These are phyloP conservation scores for Erysimum cheiranthoides DNA, from an alignment of 345 rosid species.

Conservation along the genomic window DNA sequence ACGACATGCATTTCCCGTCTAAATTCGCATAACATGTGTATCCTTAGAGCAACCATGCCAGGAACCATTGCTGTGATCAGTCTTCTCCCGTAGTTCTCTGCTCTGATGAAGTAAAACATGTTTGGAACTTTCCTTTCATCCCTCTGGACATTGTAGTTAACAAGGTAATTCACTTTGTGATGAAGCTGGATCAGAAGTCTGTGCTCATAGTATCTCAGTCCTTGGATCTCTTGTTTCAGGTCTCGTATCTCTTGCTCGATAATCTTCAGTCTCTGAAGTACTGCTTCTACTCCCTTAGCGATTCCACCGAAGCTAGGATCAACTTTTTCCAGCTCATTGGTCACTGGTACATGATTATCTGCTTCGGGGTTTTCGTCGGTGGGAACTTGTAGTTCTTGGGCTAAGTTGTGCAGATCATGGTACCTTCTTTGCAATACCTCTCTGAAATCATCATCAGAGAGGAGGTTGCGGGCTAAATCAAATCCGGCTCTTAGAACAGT, in stretches of 20 bases:
- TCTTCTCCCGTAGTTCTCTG: constrained; percentile 88
- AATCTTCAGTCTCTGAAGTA: constrained; percentile 84
- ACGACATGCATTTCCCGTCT: constrained; percentile 92
- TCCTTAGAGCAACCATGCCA: constrained; percentile 82
- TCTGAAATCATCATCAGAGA: constrained; percentile 92
- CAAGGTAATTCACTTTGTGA: constrained; percentile 86
- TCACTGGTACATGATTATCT: constrained; percentile 50
- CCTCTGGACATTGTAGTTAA: constrained; percentile 80
- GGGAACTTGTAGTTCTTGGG: constrained; percentile 81
- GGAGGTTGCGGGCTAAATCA: constrained; percentile 85
- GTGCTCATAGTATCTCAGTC: constrained; percentile 88
- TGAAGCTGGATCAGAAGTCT: constrained; percentile 87
- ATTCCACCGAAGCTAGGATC: constrained; percentile 88
- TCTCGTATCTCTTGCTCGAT: constrained; percentile 96
- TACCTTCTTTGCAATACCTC: constrained; percentile 88
- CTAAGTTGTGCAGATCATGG: constrained; percentile 83
- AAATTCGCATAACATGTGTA: constrained; percentile 92
- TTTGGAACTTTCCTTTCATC: constrained; percentile 93
- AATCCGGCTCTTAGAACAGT: constrained; percentile 67
- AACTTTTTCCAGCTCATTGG: constrained; percentile 60
- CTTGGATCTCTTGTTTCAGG: constrained; percentile 95
- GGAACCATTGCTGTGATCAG: constrained; percentile 73
- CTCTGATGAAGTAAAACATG: constrained; percentile 81
- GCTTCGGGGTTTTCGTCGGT: constrained; percentile 49
- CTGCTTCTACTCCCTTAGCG: constrained; percentile 90